Conservation (phyloP, 2,329 filamentous ascomycete species). For the Rhinocladiella mackenziei region DNA sequence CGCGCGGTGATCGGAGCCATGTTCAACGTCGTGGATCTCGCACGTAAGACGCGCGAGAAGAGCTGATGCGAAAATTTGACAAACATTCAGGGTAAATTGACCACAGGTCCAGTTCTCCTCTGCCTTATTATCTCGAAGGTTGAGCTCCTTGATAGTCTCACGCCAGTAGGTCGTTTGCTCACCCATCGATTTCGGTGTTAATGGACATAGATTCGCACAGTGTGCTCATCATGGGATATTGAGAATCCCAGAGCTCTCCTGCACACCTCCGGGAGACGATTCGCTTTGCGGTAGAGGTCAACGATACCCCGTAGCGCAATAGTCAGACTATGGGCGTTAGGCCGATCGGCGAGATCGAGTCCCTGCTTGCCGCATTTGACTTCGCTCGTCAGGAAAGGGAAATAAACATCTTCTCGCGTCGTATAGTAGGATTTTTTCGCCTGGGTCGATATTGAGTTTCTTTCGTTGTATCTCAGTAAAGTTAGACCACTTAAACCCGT, state of each 20-base stretch:
- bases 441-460: constrained; percentile 33
- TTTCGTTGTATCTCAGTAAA: constrained; percentile 37
- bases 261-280: constrained; percentile 23
- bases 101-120: too few species aligned
- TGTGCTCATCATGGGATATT: constrained; percentile 25
- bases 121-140: too few species aligned
- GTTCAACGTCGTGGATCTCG: too few species aligned
- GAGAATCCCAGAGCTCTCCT: constrained; percentile 20
- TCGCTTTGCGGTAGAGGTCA: constrained; percentile 40
- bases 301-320: constrained; percentile 38
- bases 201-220: constrained; percentile 39
- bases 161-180: too few species aligned
- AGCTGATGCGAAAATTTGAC: too few species aligned
- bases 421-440: constrained; percentile 28
- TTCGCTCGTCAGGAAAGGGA: constrained; percentile 31
- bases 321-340: constrained; percentile 34
- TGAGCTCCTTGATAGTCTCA: too few species aligned
- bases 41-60: too few species aligned
- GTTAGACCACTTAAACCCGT: constrained; percentile 34
- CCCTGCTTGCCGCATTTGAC: constrained; percentile 28
- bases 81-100: too few species aligned
- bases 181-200: too few species aligned
- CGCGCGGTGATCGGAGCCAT: too few species aligned
- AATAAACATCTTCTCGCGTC: constrained; percentile 29
- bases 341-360: constrained; percentile 32